These are phyloP conservation scores for Dipteronia sinensis DNA, from an alignment of 345 rosid species.

Conservation along the genomic window DNA sequence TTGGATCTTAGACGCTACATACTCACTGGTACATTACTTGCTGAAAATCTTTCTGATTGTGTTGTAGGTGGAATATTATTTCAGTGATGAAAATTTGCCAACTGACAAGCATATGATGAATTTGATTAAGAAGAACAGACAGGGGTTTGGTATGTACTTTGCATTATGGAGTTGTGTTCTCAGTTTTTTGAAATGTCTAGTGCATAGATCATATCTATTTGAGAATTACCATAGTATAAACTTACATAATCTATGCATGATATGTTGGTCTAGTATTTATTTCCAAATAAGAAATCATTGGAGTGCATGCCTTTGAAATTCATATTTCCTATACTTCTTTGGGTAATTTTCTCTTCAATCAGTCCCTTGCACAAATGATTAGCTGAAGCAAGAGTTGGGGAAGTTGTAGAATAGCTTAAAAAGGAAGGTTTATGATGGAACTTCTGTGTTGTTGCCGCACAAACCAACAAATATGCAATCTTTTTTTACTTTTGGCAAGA, in stretches of 20 bases:
- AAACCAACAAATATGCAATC: not conserved
- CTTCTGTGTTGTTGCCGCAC: not conserved
- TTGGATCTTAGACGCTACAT: not conserved
- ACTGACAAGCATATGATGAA: slow-evolving; percentile 70
- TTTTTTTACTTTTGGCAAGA: not conserved
- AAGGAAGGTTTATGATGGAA: not conserved
- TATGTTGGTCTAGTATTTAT: not conserved
- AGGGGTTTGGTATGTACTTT: slow-evolving; percentile 70
- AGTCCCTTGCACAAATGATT: not conserved
- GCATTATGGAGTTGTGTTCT: not conserved
- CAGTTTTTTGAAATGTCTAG: not conserved
- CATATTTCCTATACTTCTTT: not conserved
- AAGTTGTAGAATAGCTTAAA: not conserved
- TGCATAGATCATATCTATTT: not conserved
- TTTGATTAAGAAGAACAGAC: slow-evolving; percentile 71
- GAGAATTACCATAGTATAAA: not conserved
- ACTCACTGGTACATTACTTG: not conserved
- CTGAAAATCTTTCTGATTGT: not conserved
- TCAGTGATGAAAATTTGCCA: slow-evolving; percentile 87
- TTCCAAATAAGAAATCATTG: not conserved
- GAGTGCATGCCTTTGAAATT: not conserved
- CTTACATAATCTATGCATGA: not conserved
- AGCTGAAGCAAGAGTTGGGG: not conserved
- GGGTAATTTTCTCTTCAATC: not conserved
- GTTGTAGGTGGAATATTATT: slow-evolving; percentile 86